Conservation (phyloP, 2,329 filamentous ascomycete species). For the Chaetomium sp. region DNA sequence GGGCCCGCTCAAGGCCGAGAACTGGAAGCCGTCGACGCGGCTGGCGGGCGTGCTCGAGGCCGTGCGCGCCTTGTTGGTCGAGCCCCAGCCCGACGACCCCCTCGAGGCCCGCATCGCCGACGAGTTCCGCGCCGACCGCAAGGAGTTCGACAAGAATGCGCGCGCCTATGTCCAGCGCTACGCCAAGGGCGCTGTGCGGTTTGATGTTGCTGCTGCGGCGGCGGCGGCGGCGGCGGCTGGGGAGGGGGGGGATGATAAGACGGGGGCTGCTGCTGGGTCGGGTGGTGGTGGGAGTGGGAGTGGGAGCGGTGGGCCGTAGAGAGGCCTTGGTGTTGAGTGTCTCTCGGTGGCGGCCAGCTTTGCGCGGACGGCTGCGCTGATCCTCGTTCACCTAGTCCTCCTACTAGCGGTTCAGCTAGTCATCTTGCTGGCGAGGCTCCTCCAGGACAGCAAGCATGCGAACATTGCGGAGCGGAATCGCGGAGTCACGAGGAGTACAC, state of each 20-base stretch:
- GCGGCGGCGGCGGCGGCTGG: constrained; percentile 11
- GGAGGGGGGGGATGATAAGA: neutral
- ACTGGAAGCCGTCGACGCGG: constrained; percentile 89
- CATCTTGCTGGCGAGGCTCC: neutral
- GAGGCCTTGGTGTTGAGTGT: neutral
- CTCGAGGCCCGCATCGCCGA: constrained; percentile 86
- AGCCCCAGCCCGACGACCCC: constrained; percentile 86
- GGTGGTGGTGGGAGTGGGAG: neutral
- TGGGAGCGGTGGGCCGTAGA: neutral
- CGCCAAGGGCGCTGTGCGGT: constrained; percentile 54
- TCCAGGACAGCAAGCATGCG: neutral
- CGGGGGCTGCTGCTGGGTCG: neutral
- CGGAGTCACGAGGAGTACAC: neutral
- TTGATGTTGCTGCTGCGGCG: constrained; percentile 35
- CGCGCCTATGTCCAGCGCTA: constrained; percentile 73
- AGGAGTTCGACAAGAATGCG: constrained; percentile 73
- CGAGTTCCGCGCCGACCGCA: constrained; percentile 70
- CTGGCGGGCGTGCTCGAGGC: constrained; percentile 76
- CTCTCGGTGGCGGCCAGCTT: neutral
- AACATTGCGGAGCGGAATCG: neutral
- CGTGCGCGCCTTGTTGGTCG: constrained; percentile 70
- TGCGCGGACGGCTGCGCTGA: neutral
- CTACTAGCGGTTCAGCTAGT: neutral
- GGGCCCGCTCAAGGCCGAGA: constrained; percentile 76
- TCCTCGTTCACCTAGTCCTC: neutral